A percentile compares a stretch with the other conserved stretches of the same genome.
Conservation (phyloP, 257 asterid genomes). For the Cinchona pubescens region DNA sequence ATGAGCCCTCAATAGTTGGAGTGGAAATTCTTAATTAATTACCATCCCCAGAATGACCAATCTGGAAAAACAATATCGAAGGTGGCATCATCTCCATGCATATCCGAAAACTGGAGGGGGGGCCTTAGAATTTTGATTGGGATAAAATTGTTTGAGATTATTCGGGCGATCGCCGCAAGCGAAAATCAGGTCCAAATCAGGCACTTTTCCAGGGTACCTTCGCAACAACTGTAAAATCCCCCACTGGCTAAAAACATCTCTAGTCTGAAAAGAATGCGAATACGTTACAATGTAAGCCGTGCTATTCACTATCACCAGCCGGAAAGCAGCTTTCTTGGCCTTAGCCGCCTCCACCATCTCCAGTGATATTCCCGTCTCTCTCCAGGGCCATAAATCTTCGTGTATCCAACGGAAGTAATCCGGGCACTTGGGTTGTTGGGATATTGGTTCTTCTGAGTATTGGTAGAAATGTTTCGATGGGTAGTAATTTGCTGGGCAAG, state of each 20-base stretch:
- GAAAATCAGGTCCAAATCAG: slow-evolving; percentile 39
- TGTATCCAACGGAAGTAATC: slow-evolving; percentile 43
- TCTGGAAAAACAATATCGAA: slow-evolving; percentile 49
- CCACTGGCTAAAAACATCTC: slow-evolving; percentile 34
- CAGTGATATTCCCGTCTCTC: slow-evolving; percentile 35
- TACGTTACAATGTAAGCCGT: slow-evolving; percentile 28
- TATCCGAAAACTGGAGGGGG: slow-evolving; percentile 38
- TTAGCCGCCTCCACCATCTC: slow-evolving; percentile 30
- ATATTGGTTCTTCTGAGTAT: background rate
- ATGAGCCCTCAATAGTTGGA: background rate
- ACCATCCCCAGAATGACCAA: slow-evolving; percentile 62
- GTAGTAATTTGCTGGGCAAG: slow-evolving; percentile 33
- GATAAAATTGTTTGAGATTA: background rate
- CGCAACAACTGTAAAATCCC: slow-evolving; percentile 36
- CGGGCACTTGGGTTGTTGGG: slow-evolving; percentile 23
- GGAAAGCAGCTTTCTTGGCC: slow-evolving; percentile 24
- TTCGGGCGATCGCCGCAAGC: slow-evolving; percentile 27
- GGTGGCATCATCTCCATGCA: slow-evolving; percentile 27
- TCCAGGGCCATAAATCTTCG: slow-evolving; percentile 39
- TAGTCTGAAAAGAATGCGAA: slow-evolving; percentile 25
- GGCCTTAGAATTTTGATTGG: slow-evolving; percentile 14
- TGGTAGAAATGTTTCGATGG: slow-evolving; percentile 19
- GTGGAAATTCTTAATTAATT: background rate
- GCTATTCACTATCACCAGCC: slow-evolving; percentile 33
- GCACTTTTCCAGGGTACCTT: slow-evolving; percentile 35